A percentile compares a stretch with the other conserved stretches of the same genome.
Conservation (phyloP, 805 yeast species). For the Candida sphagnicola region DNA sequence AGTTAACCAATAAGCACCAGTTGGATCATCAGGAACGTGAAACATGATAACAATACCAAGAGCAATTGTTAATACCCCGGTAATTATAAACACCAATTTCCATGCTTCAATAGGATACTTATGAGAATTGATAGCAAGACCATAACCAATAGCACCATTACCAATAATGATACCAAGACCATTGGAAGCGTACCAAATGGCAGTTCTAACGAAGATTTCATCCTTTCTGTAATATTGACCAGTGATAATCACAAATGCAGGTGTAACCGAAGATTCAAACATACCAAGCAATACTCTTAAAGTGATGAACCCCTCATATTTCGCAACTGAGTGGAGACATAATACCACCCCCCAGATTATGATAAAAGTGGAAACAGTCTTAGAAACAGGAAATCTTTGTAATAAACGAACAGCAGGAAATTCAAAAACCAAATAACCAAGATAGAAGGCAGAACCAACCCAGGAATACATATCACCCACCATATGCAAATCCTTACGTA, state of each 20-base stretch:
- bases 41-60: conserved; percentile 44
- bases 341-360: conserved; percentile 62
- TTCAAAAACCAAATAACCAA: conserved; percentile 62
- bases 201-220: conserved; percentile 31
- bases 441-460: conserved; percentile 37
- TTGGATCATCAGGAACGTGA: conserved; percentile 39
- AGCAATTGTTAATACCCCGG: conserved; percentile 55
- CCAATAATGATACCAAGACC: conserved; percentile 40
- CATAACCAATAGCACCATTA: conserved; percentile 51
- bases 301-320: conserved; percentile 37
- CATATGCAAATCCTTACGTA: conserved; percentile 34
- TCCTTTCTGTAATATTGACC: conserved; percentile 32
- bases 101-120: conserved; percentile 47
- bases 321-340: conserved; percentile 49
- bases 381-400: conserved; percentile 57
- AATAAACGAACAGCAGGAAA: conserved; percentile 42
- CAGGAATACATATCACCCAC: conserved; percentile 31
- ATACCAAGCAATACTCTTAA: conserved; percentile 35
- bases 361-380: conserved; percentile 44
- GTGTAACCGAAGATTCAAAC: conserved; percentile 39
- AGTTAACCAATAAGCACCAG: conserved; percentile 35
- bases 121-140: conserved; percentile 36
- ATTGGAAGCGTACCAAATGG: conserved; percentile 33
- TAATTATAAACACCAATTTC: conserved; percentile 56
- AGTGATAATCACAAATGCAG: conserved; percentile 34